Evolutionary conservation across 305 asterid species (phyloP).

Genomic region (Fraxinus sp.): DNA sequence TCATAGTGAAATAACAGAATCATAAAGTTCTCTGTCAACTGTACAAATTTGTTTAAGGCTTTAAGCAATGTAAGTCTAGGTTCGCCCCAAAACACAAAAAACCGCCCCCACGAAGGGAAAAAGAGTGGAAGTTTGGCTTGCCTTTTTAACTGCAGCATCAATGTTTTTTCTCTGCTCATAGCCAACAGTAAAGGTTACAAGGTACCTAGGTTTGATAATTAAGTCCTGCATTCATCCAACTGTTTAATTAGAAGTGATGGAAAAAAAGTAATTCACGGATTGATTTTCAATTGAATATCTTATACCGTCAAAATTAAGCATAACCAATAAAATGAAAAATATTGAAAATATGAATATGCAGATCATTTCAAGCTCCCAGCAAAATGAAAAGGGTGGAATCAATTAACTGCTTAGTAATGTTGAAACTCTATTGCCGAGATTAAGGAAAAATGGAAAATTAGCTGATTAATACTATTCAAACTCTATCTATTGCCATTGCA

Average conservation of each 20-base stretch:
- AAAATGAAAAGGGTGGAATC: background rate
- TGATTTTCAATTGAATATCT: background rate
- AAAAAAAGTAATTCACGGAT: background rate
- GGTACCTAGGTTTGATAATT: slow-evolving; percentile 73
- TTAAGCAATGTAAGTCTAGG: slow-evolving; percentile 6
- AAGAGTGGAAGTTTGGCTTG: slow-evolving; percentile 18
- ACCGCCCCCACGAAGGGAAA: background rate
- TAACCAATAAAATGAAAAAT: background rate
- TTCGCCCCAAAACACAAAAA: slow-evolving; percentile 3
- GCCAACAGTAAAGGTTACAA: slow-evolving; percentile 84
- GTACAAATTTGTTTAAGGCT: slow-evolving; percentile 35
- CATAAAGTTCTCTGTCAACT: slow-evolving; percentile 86
- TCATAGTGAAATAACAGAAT: slow-evolving; percentile 86
- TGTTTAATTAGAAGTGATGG: slow-evolving; percentile 7
- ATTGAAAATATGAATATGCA: background rate
- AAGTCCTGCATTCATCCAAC: slow-evolving; percentile 53
- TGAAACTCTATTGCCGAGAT: background rate
- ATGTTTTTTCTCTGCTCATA: slow-evolving; percentile 70
- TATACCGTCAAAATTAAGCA: background rate
- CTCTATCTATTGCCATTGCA: background rate
- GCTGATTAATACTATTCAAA: background rate
- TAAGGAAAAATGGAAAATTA: background rate
- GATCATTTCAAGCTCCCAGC: background rate
- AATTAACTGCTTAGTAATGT: background rate
- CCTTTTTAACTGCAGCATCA: slow-evolving; percentile 90